These are phyloP conservation scores for Globisporangium ultimum DNA, from an alignment of 352 stramenopile genomes.

Conservation along the genomic window DNA sequence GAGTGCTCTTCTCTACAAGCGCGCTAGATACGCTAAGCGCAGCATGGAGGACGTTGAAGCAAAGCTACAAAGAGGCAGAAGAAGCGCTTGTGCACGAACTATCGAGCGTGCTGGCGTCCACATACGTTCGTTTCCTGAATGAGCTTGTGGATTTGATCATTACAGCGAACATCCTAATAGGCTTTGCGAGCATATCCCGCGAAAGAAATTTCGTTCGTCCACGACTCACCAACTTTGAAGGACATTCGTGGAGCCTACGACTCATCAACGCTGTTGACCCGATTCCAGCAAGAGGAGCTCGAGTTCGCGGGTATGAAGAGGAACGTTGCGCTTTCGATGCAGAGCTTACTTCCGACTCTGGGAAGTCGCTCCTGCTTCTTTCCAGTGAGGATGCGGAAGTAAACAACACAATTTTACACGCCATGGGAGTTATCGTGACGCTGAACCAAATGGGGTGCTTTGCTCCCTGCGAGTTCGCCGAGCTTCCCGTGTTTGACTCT, in stretches of 20 bases:
- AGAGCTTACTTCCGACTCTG: slow-evolving; percentile 9
- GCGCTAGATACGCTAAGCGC: slow-evolving; percentile 30
- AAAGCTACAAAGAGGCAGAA: slow-evolving; percentile 19
- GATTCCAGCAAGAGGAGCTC: background rate
- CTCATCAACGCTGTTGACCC: slow-evolving; percentile 24
- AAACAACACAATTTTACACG: slow-evolving; percentile 11
- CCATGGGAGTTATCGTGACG: slow-evolving; percentile 27
- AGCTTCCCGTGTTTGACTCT: slow-evolving; percentile 39
- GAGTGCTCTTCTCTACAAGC: slow-evolving; percentile 41
- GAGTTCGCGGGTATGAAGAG: background rate
- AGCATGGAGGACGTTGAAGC: slow-evolving; percentile 26
- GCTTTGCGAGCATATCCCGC: slow-evolving; percentile 31
- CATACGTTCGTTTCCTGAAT: slow-evolving; percentile 6
- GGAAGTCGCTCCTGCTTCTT: slow-evolving; percentile 29
- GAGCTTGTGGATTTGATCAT: slow-evolving; percentile 13
- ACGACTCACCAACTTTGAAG: background rate
- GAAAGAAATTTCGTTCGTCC: slow-evolving; percentile 28
- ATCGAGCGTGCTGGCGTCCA: slow-evolving; percentile 7
- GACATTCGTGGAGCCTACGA: background rate
- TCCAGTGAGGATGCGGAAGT: slow-evolving; percentile 7
- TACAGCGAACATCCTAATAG: slow-evolving; percentile 34
- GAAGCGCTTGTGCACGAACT: slow-evolving; percentile 19
- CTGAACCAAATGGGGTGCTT: slow-evolving; percentile 67
- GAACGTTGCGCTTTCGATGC: background rate
- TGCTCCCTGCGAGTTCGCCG: slow-evolving; percentile 37